These are phyloP conservation scores for Exobasidium cylindrosporum DNA, from an alignment of 1,284 basidiomycete species.

Conservation along the genomic window DNA sequence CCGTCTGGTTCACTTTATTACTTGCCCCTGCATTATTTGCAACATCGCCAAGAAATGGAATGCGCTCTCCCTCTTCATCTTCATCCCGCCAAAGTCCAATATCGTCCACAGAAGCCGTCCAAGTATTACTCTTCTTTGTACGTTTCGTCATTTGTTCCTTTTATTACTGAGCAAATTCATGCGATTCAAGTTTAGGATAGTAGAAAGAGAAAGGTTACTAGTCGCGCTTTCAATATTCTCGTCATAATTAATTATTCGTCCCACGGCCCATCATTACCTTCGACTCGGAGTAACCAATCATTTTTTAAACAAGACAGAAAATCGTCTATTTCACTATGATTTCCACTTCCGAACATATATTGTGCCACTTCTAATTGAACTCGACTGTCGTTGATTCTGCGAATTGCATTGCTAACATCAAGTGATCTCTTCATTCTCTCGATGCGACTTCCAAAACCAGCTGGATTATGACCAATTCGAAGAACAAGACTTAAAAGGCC, in stretches of 20 bases:
- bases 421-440: conserved; percentile 1
- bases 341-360: not conserved
- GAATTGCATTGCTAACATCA: not conserved
- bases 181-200: no score
- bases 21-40: not conserved
- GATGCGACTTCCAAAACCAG: not conserved
- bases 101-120: not conserved
- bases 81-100: not conserved
- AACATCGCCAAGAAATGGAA: not conserved
- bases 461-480: not conserved
- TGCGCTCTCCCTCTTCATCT: not conserved
- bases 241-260: no score
- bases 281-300: not conserved
- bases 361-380: not conserved
- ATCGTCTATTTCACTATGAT: not conserved
- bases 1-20: not conserved
- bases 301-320: not conserved
- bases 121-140: not conserved
- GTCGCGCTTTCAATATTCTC: no score
- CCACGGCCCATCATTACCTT: not conserved
- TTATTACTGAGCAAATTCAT: no score
- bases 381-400: not conserved
- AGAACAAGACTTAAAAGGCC: not conserved
- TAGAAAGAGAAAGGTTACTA: no score
- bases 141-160: not conserved